phyloP scores from a whole-genome alignment of 2,329 filamentous ascomycete species.

The Cryoendolithus antarcticus region DNA sequence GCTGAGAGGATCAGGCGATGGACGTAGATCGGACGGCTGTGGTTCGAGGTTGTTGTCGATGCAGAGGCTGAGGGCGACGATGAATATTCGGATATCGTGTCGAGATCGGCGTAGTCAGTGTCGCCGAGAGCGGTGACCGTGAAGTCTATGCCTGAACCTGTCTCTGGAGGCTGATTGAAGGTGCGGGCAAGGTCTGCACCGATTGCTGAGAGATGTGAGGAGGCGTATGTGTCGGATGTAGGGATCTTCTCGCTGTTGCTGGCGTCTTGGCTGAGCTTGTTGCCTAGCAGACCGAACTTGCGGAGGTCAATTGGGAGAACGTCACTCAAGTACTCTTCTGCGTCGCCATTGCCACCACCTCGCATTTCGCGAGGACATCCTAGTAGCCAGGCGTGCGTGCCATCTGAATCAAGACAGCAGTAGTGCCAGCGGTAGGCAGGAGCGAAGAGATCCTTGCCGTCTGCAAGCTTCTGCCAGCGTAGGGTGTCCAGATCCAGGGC shows the following conservation, averaged over 20 bases:
- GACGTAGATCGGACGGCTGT: constrained; percentile 69
- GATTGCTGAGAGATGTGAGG: constrained; percentile 47
- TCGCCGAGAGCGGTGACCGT: constrained; percentile 78
- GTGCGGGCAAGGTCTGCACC: constrained; percentile 75
- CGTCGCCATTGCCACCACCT: constrained; percentile 54
- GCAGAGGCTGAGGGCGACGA: constrained; percentile 17
- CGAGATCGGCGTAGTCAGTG: constrained; percentile 39
- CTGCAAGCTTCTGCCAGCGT: constrained; percentile 89
- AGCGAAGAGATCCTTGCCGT: constrained; percentile 87
- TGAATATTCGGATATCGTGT: constrained; percentile 43
- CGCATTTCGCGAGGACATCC: constrained; percentile 72
- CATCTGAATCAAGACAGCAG: constrained; percentile 88
- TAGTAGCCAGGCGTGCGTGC: constrained; percentile 93
- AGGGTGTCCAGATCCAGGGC: constrained; percentile 76
- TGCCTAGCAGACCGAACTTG: constrained; percentile 80
- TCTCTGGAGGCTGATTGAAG: constrained; percentile 76
- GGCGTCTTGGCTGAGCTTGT: constrained; percentile 40
- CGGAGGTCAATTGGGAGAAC: constrained; percentile 88
- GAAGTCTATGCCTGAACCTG: constrained; percentile 81
- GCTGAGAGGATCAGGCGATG: constrained; percentile 90
- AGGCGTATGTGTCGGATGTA: constrained; percentile 41
- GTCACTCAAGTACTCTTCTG: constrained; percentile 88
- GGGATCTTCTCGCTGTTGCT: constrained; percentile 30
- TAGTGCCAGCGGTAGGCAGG: constrained; percentile 95
- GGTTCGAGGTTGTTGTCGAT: constrained; percentile 48